Conservation (phyloP, 2,329 filamentous ascomycete species). For the Lithohypha guttulata region DNA sequence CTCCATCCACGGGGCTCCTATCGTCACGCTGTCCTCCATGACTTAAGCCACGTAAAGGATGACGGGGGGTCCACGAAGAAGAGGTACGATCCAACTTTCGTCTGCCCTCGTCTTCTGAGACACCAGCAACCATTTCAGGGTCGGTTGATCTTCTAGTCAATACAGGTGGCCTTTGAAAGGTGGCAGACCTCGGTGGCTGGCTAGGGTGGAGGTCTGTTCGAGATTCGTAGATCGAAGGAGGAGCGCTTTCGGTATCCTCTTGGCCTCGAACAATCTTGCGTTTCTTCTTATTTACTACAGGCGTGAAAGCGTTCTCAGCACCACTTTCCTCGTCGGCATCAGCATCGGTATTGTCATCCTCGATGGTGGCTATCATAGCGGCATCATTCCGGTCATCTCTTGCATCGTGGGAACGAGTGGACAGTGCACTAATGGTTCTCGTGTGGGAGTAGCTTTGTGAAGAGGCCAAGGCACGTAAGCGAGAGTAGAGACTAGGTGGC, state of each 20-base stretch:
- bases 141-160: conserved; percentile 46
- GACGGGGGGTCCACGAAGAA: conserved; percentile 48
- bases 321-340: conserved; percentile 79
- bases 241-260: conserved; percentile 50
- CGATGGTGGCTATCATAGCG: conserved; percentile 44
- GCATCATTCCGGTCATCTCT: conserved; percentile 38
- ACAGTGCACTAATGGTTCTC: conserved; percentile 39
- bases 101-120: conserved; percentile 67
- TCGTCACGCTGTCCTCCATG: conserved; percentile 43
- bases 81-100: conserved; percentile 46
- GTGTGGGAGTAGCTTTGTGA: conserved; percentile 41
- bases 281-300: conserved; percentile 45
- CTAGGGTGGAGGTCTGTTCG: conserved; percentile 34
- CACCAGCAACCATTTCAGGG: conserved; percentile 50
- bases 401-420: conserved; percentile 32
- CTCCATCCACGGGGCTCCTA: conserved; percentile 34
- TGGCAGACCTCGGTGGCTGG: conserved; percentile 40
- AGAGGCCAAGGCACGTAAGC: conserved; percentile 61
- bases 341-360: conserved; percentile 55
- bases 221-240: conserved; percentile 51
- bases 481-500: conserved; percentile 61
- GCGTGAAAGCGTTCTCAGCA: conserved; percentile 54
- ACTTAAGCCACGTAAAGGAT: conserved; percentile 45
- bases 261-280: conserved; percentile 52
- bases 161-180: not conserved